These are phyloP conservation scores for Gremmenia infestans DNA, from an alignment of 2,329 filamentous ascomycete genomes.

Conservation along the genomic window DNA sequence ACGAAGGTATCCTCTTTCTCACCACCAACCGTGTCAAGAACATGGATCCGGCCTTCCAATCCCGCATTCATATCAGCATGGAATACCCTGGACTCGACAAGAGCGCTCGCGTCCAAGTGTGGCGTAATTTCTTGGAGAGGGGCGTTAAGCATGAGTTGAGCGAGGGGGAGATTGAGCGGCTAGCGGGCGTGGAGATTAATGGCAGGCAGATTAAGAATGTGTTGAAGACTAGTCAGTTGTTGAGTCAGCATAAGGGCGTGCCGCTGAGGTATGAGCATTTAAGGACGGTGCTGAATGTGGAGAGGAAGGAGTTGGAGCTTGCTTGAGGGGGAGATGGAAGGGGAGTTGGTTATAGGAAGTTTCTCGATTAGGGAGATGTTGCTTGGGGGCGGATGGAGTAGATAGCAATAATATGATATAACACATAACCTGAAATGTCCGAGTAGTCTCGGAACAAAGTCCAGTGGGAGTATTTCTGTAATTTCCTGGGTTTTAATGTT, in stretches of 20 bases:
- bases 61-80: constrained; percentile 31
- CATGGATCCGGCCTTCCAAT: constrained; percentile 33
- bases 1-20: constrained; percentile 36
- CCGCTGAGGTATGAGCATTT: constrained; percentile 23
- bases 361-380: too few species aligned
- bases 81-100: constrained; percentile 22
- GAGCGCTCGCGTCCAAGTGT: constrained; percentile 18
- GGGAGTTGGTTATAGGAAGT: too few species aligned
- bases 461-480: too few species aligned
- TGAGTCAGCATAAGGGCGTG: constrained; percentile 23
- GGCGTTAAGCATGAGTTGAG: constrained; percentile 17
- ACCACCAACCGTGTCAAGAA: constrained; percentile 33
- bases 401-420: neutral
- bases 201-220: constrained; percentile 35
- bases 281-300: constrained; percentile 7
- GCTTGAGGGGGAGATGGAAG: too few species aligned
- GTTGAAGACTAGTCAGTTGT: constrained; percentile 28
- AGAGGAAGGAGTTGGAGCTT: neutral
- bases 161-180: constrained; percentile 13
- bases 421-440: neutral
- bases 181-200: constrained; percentile 27
- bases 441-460: too few species aligned
- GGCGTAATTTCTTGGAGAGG: constrained; percentile 16
- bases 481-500: too few species aligned
- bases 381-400: neutral